Percentiles rank a stretch among this genome's conserved stretches.
phyloP scores from a whole-genome alignment of 2,329 filamentous ascomycete genomes.

The Colletotrichum liaoningense region DNA sequence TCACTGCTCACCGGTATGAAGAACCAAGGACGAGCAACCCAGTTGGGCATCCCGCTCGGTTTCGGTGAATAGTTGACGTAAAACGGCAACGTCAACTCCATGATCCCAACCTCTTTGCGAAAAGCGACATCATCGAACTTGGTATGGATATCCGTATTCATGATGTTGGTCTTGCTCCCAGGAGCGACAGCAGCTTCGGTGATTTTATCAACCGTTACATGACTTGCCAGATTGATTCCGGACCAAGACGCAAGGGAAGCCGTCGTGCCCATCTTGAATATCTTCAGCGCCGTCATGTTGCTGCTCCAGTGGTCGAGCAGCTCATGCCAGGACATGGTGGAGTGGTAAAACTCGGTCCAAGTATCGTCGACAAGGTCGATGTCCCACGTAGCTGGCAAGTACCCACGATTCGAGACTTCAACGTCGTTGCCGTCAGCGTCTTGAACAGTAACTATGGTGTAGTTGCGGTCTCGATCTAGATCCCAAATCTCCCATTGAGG shows the following conservation, averaged over 20 bases:
- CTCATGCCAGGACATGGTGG: not conserved
- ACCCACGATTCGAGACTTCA: not conserved
- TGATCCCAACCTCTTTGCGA: not conserved
- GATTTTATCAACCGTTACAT: not conserved
- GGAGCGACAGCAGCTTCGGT: not conserved
- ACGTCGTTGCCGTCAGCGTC: not conserved
- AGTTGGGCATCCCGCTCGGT: not conserved
- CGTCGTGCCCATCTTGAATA: not conserved
- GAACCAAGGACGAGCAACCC: not conserved
- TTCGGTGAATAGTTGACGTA: constrained; percentile 14
- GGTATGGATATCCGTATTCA: not conserved
- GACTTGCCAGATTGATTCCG: not conserved
- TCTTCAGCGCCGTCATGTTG: not conserved
- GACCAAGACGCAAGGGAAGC: not conserved
- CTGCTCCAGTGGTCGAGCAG: not conserved
- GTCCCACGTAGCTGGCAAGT: not conserved
- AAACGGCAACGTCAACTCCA: not conserved
- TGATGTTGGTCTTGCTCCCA: not conserved
- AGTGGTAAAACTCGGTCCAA: not conserved
- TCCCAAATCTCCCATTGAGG: not conserved
- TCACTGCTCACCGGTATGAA: not conserved
- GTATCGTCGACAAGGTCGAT: not conserved
- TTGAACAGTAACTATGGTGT: not conserved
- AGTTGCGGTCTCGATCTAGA: not conserved
- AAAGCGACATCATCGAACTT: not conserved